A percentile compares a stretch with the other conserved stretches of the same genome.
Evolutionary conservation across 2,329 filamentous ascomycete species (phyloP).

Genomic region (Verticillium dahliae): DNA sequence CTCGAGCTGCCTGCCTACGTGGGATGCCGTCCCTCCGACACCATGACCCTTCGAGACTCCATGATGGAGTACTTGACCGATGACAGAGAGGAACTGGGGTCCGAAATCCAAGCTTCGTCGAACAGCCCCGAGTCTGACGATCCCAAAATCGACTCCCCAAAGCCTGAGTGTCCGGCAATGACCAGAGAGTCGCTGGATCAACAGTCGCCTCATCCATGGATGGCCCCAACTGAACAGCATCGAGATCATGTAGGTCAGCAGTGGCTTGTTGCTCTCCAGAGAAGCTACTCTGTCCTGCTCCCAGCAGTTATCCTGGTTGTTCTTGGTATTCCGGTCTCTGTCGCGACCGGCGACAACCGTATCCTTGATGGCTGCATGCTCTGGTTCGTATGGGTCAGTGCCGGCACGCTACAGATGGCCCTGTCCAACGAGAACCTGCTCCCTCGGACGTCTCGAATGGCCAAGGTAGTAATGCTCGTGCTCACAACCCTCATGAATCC

Average conservation of each 20-base stretch:
- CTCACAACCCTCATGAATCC: constrained; percentile 36
- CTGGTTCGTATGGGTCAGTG: constrained; percentile 41
- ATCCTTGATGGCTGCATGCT: constrained; percentile 39
- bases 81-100: constrained; percentile 6
- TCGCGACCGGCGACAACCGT: constrained; percentile 22
- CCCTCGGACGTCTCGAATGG: background rate
- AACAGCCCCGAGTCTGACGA: constrained; percentile 1
- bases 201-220: background rate
- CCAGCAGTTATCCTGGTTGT: constrained; percentile 24
- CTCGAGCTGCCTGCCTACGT: background rate
- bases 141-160: background rate
- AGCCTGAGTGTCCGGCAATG: constrained; percentile 4
- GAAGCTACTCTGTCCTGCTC: constrained; percentile 20
- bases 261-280: constrained; percentile 1
- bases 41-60: constrained; percentile 3
- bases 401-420: constrained; percentile 27
- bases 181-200: background rate
- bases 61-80: constrained; percentile 7
- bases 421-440: constrained; percentile 19
- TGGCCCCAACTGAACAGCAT: background rate
- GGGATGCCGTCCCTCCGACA: constrained; percentile 4
- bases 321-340: constrained; percentile 35
- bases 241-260: background rate
- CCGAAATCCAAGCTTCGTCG: constrained; percentile 4
- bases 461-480: background rate